Evolutionary conservation across 768 basidiomycete species (phyloP).

Genomic region (Rhodotorula babjevae): DNA sequence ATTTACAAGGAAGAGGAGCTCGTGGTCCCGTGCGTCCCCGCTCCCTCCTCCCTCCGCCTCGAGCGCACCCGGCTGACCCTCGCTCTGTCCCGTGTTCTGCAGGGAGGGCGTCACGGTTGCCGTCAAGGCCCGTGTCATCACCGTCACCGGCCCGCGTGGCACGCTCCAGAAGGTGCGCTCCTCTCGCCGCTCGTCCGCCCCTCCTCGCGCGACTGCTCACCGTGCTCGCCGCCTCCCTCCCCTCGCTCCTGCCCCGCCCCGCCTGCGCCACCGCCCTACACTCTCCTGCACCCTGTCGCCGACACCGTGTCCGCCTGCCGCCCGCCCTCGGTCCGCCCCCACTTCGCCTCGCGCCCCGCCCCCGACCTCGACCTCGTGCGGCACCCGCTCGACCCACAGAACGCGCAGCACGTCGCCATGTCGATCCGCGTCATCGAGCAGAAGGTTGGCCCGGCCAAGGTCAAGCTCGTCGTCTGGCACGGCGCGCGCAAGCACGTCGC

Average conservation of each 20-base stretch:
- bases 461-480: conserved; percentile 94
- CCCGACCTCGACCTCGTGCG: not conserved
- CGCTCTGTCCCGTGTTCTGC: conserved; percentile 4
- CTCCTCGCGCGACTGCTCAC: not conserved
- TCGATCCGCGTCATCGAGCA: conserved; percentile 56
- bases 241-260: not conserved
- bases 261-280: too few relatives aligned
- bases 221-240: not conserved
- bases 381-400: conserved; percentile 44
- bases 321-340: too few relatives aligned
- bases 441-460: conserved; percentile 58
- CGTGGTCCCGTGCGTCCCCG: conserved; percentile 57
- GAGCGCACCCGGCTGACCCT: not conserved
- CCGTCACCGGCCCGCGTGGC: conserved; percentile 87
- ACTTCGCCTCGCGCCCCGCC: not conserved
- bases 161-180: conserved; percentile 64
- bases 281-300: too few relatives aligned
- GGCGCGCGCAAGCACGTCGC: conserved; percentile 97
- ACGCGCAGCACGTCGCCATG: conserved; percentile 88
- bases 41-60: not conserved
- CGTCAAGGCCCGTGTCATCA: conserved; percentile 87
- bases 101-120: conserved; percentile 69
- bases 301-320: too few relatives aligned
- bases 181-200: too few relatives aligned
- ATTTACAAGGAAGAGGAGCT: conserved; percentile 64